Evolutionary conservation across 768 basidiomycete species (phyloP).

Genomic region (Tylopilus subfusipes): DNA sequence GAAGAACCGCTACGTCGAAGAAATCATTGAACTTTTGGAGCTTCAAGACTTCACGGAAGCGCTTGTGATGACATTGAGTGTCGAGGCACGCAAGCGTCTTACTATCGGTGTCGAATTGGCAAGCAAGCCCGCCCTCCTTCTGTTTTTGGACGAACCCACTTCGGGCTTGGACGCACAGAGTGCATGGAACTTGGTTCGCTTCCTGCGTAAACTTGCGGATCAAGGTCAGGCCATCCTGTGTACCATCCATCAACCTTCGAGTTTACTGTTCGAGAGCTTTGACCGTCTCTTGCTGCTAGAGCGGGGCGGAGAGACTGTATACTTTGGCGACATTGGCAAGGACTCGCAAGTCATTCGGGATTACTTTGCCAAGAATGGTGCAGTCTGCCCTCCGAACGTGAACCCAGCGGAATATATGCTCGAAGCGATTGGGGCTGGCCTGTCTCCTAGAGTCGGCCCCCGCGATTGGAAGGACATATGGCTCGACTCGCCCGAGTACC

Average conservation of each 20-base stretch:
- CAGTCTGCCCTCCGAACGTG: conserved; percentile 62
- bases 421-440: conserved; percentile 83
- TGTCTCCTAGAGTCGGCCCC: conserved; percentile 65
- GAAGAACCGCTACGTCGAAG: conserved; percentile 78
- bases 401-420: conserved; percentile 83
- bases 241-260: conserved; percentile 87
- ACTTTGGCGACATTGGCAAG: conserved; percentile 84
- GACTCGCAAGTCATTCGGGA: conserved; percentile 65
- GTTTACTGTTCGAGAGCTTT: conserved; percentile 83
- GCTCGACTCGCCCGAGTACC: conserved; percentile 65
- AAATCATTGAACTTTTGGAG: conserved; percentile 80
- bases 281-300: conserved; percentile 68
- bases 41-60: conserved; percentile 83
- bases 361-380: conserved; percentile 77
- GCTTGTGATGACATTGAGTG: conserved; percentile 64
- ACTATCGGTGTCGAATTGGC: conserved; percentile 92
- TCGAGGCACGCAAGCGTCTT: conserved; percentile 76
- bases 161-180: conserved; percentile 60
- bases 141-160: conserved; percentile 43
- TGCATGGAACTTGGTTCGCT: conserved; percentile 79
- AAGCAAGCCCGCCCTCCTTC: conserved; percentile 47
- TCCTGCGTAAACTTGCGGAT: conserved; percentile 78
- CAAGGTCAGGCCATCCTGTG: conserved; percentile 88
- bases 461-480: conserved; percentile 88
- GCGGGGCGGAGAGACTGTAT: conserved; percentile 85